These are phyloP conservation scores for Myxozyma mucilagina DNA, from an alignment of 805 yeast genomes.

Conservation along the genomic window DNA sequence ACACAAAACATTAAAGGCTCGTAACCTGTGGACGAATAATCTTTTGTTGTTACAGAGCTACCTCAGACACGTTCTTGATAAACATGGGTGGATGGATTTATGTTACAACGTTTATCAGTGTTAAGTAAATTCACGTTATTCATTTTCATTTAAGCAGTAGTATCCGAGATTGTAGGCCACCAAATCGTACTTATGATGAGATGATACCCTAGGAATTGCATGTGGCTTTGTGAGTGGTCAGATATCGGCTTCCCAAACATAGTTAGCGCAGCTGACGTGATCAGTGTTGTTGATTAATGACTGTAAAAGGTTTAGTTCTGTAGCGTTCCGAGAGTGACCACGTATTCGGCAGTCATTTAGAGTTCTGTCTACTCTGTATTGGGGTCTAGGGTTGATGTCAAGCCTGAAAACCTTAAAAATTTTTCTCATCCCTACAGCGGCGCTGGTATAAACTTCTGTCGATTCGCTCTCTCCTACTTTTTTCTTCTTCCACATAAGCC, in stretches of 20 bases:
- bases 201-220: background rate
- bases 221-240: constrained; percentile 2
- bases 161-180: too few species aligned
- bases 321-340: constrained; percentile 1
- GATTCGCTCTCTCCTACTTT: background rate
- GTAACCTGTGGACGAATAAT: too few species aligned
- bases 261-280: constrained; percentile 1
- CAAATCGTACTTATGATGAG: too few species aligned
- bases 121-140: background rate
- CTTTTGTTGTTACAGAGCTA: too few species aligned
- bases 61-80: too few species aligned
- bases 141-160: too few species aligned
- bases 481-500: constrained; percentile 2
- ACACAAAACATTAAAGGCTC: background rate
- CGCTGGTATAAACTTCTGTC: background rate
- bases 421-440: background rate
- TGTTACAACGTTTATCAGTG: background rate
- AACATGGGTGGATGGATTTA: too few species aligned
- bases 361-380: background rate
- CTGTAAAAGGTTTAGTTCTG: background rate
- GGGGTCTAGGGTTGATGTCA: constrained; percentile 1
- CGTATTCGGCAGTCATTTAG: constrained; percentile 5
- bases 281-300: background rate
- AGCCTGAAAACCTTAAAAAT: constrained; percentile 1
- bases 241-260: background rate